Conservation (phyloP, 176 grass and related monocot genomes). For the Dendrocalamus sinicus region DNA sequence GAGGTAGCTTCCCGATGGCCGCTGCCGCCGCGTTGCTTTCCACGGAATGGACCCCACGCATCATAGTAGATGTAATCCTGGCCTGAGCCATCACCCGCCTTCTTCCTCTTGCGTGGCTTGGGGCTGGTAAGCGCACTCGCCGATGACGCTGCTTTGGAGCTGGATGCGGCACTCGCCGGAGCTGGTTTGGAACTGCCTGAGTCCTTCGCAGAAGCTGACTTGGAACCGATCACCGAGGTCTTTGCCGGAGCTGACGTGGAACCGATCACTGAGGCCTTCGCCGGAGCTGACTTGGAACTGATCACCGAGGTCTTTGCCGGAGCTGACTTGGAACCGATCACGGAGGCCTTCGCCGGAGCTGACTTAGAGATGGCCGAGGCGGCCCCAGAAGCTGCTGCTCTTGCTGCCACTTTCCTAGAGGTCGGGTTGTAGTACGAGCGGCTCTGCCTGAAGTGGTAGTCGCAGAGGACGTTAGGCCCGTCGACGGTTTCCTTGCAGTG, state of each 20-base stretch:
- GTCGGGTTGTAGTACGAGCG: not conserved
- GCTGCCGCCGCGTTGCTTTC: constrained; percentile 9
- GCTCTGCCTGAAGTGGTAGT: constrained; percentile 1
- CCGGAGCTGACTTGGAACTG: not conserved
- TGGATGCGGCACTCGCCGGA: not conserved
- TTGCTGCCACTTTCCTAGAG: not conserved
- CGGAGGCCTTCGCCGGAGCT: not conserved
- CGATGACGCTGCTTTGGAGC: not conserved
- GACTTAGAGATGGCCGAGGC: not conserved
- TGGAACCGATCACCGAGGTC: not conserved
- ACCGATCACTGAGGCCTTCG: not conserved
- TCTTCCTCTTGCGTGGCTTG: constrained; percentile 29
- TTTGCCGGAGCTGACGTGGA: not conserved
- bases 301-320: not conserved
- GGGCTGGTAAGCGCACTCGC: not conserved
- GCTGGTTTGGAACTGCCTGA: not conserved
- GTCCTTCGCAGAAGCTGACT: not conserved
- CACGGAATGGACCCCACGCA: constrained; percentile 7
- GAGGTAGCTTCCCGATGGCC: not conserved
- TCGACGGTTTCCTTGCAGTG: not conserved
- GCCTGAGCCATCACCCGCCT: not conserved
- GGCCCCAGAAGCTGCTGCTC: not conserved
- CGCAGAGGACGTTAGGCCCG: constrained; percentile 10
- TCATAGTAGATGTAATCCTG: constrained; percentile 19
- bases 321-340: not conserved